Base-by-base conservation (phyloP, 495 filamentous ascomycete species). In the Parathielavia hyrcaniae region DNA sequence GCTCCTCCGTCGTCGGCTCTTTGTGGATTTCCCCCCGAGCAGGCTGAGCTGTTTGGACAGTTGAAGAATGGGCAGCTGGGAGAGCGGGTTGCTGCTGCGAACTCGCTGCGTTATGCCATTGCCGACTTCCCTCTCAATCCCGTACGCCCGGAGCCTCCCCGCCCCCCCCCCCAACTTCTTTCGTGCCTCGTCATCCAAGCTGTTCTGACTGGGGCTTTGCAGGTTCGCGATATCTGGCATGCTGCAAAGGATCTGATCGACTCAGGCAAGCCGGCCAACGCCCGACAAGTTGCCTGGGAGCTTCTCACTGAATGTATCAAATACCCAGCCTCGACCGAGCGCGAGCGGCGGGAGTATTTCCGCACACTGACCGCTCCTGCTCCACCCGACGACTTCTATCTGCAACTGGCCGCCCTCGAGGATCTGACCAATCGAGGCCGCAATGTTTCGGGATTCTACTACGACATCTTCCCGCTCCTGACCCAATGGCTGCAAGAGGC, bases 311-410 rank as follows among this genome's bases (percentile, higher is more conserved):
- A 84, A 62, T 89, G 84, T 65, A 82, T 81, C 43, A 78, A 81
- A 55, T 75, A 86, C 60, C 63, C 77, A 12, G 73, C 79, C 12
- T 77, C 84, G 8, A 83, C 81, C 19, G 78, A 86, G 43, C 71
- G 84, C 14, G 86, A 89, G 66, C 79, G 86, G 30, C 72, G 77
- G 45, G 77, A 84, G 56, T 84, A 85, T 63, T 89, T 86, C 64
- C 69, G 79, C 34, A 80, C 82, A 5, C 75, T 87, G 45, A 76
- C 79, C 11, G 71, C 69, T 10, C 69, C 72, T 16, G 72, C 75
- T 6, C 70, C 77, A 55, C 72, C 79, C 36, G 78, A 82, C 22
- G 79, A 85, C 64, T 86, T 87, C 58, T 77, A 82, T 62, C 67
- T 83, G 6, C 85, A 87, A 64, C 76, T 89, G 12, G 74, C 77